Conservation (phyloP, 176 grass and related monocot genomes). For the Thinopyrum elongatum region DNA sequence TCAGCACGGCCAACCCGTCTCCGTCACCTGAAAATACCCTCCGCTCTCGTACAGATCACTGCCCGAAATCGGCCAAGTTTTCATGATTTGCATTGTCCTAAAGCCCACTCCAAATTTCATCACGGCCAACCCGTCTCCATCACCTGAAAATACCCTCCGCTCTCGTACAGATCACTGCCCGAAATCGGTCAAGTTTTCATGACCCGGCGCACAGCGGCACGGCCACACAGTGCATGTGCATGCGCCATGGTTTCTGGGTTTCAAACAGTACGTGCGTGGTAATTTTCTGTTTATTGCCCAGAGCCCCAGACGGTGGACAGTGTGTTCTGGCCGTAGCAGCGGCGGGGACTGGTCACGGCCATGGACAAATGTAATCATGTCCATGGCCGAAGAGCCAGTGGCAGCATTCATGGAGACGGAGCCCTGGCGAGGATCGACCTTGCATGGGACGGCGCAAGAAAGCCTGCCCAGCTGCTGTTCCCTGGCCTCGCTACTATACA, state of each 20-base stretch:
- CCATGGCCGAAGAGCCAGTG: background rate
- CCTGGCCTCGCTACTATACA: constrained; percentile 23
- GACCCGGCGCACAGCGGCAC: background rate
- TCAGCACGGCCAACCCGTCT: background rate
- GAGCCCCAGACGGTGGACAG: background rate
- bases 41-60: background rate
- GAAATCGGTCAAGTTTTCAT: background rate
- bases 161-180: background rate
- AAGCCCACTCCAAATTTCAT: too few species aligned
- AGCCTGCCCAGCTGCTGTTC: constrained; percentile 14
- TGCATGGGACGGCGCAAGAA: background rate
- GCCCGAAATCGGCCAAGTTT: background rate
- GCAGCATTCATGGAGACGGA: constrained; percentile 8
- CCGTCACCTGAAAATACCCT: constrained; percentile 14
- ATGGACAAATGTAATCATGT: constrained; percentile 36
- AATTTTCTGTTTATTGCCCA: constrained; percentile 1
- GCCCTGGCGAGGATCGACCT: background rate
- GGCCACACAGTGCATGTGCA: background rate
- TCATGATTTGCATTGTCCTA: background rate
- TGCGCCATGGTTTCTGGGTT: background rate
- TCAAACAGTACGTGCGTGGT: constrained; percentile 25
- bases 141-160: background rate
- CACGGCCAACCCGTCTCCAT: background rate
- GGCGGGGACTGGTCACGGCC: background rate
- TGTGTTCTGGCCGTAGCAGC: background rate